Conservation (phyloP, 2,329 filamentous ascomycete species). For the Huntiella decipiens region DNA sequence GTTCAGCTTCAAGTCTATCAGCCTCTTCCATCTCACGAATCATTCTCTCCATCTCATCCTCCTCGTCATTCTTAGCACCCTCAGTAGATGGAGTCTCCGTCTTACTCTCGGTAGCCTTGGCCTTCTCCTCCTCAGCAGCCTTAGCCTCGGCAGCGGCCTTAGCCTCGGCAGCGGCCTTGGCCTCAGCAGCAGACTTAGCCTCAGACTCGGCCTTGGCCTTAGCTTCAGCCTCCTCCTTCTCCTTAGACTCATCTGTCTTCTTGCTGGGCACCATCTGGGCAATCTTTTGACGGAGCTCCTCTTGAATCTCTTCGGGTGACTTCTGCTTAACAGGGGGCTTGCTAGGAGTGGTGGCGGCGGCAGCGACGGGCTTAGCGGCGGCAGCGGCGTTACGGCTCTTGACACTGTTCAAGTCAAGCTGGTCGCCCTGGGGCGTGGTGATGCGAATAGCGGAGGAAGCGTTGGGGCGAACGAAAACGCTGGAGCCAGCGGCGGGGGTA, state of each 20-base stretch:
- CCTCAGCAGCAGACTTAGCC: constrained; percentile 15
- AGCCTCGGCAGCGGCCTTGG: constrained; percentile 3
- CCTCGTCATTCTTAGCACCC: constrained; percentile 18
- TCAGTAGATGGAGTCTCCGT: constrained; percentile 17
- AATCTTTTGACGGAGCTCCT: constrained; percentile 68
- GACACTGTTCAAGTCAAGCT: constrained; percentile 46
- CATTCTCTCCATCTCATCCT: constrained; percentile 38
- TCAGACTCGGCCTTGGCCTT: constrained; percentile 15
- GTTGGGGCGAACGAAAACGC: constrained; percentile 8
- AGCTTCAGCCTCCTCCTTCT: constrained; percentile 16
- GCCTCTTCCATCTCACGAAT: constrained; percentile 43
- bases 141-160: constrained; percentile 18
- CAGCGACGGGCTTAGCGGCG: constrained; percentile 44
- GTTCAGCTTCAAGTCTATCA: constrained; percentile 22
- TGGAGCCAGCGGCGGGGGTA: constrained; percentile 19
- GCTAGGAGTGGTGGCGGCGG: constrained; percentile 58
- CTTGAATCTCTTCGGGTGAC: constrained; percentile 61
- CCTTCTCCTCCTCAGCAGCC: constrained; percentile 18
- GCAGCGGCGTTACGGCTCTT: constrained; percentile 39
- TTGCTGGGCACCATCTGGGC: constrained; percentile 32
- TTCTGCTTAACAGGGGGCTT: constrained; percentile 55
- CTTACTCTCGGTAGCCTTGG: constrained; percentile 17
- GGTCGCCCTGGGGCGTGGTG: constrained; percentile 65
- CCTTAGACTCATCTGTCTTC: constrained; percentile 9
- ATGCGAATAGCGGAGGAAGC: constrained; percentile 53